Evolutionary conservation across 1,284 basidiomycete species (phyloP).

Genomic region (Trichosporon faecale): DNA sequence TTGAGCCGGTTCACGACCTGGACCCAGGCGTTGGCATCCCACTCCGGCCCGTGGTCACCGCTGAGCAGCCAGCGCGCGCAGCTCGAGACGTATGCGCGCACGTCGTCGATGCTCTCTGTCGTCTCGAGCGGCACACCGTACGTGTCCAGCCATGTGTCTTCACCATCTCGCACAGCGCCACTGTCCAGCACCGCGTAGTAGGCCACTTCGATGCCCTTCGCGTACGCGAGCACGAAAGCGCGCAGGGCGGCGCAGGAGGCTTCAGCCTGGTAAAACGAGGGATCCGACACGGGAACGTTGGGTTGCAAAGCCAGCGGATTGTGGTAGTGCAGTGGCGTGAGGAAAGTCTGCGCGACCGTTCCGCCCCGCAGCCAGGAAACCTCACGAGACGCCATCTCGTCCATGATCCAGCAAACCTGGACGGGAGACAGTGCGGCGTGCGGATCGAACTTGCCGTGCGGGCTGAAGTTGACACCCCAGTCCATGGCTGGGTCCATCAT

Average conservation of each 20-base stretch:
- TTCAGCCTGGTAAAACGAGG: slow-evolving; percentile 30
- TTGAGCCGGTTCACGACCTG: slow-evolving; percentile 17
- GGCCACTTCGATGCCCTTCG: slow-evolving; percentile 77
- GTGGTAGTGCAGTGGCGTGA: slow-evolving; percentile 75
- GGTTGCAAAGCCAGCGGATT: slow-evolving; percentile 41
- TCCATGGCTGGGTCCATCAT: slow-evolving; percentile 88
- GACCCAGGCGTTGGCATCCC: slow-evolving; percentile 8
- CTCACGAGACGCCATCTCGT: slow-evolving; percentile 75
- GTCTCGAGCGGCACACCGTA: slow-evolving; percentile 76
- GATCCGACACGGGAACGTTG: slow-evolving; percentile 53
- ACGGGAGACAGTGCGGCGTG: slow-evolving; percentile 62
- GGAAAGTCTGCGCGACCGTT: slow-evolving; percentile 79
- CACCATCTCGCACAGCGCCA: slow-evolving; percentile 67
- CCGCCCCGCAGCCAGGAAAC: slow-evolving; percentile 83
- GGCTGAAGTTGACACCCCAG: slow-evolving; percentile 61
- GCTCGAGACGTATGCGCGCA: slow-evolving; percentile 63
- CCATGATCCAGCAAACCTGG: slow-evolving; percentile 83
- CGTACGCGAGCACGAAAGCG: slow-evolving; percentile 65
- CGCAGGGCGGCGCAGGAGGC: slow-evolving; percentile 69
- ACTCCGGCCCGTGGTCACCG: not conserved
- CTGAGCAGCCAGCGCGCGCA: slow-evolving; percentile 56
- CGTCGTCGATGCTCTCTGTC: slow-evolving; percentile 60
- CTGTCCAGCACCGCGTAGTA: slow-evolving; percentile 69
- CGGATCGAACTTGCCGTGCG: slow-evolving; percentile 62
- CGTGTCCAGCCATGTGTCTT: slow-evolving; percentile 86